Conservation (phyloP, 2,329 filamentous ascomycete genomes). For the Lasiodiplodia sp. region DNA sequence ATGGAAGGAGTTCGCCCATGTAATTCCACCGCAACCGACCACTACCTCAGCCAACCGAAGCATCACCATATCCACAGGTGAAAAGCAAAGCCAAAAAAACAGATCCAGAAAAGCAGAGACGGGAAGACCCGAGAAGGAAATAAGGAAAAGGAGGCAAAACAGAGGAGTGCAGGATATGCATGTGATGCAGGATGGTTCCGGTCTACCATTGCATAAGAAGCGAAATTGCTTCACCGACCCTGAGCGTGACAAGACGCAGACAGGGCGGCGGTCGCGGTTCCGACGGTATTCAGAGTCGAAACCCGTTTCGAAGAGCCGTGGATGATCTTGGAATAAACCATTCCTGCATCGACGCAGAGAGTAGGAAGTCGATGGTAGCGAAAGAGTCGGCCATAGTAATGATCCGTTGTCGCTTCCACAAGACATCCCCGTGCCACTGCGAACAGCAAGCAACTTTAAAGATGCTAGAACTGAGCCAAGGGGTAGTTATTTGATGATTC, state of each 20-base stretch:
- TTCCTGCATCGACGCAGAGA: background rate
- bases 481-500: background rate
- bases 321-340: slow-evolving; percentile 6
- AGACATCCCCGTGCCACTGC: background rate
- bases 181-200: slow-evolving; percentile 19
- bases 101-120: slow-evolving; percentile 3
- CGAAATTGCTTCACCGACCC: background rate
- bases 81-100: slow-evolving; percentile 11
- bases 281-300: background rate
- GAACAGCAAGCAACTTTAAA: background rate
- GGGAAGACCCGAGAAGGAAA: slow-evolving; percentile 1
- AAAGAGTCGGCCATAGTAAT: slow-evolving; percentile 3
- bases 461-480: background rate
- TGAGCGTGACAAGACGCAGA: background rate
- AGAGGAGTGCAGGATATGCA: slow-evolving; percentile 26
- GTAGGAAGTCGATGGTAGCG: background rate
- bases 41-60: slow-evolving; percentile 11
- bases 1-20: slow-evolving; percentile 26
- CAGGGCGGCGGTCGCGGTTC: background rate
- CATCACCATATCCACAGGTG: slow-evolving; percentile 23
- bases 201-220: slow-evolving; percentile 16
- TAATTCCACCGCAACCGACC: slow-evolving; percentile 18
- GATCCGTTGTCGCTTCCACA: slow-evolving; percentile 4
- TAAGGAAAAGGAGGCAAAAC: background rate
- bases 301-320: background rate